These are phyloP conservation scores for Phalaenopsis aphrodite DNA, from an alignment of 106 monocot species.

Conservation along the genomic window DNA sequence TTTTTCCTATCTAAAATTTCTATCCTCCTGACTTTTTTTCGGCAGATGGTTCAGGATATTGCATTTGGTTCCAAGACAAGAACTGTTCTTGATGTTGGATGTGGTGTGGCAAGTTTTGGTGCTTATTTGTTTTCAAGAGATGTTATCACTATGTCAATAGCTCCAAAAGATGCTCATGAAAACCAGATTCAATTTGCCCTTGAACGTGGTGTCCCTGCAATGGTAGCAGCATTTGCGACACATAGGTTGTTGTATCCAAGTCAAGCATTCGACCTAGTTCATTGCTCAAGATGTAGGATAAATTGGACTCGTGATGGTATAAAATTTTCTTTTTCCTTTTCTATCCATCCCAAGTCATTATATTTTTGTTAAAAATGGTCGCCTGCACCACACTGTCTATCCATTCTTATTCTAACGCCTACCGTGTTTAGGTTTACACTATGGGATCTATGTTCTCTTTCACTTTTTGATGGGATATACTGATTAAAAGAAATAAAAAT, in stretches of 20 bases:
- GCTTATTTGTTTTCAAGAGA: slow-evolving; percentile 67
- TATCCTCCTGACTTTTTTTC: no score
- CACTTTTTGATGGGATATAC: no score
- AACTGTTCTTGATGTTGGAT: slow-evolving; percentile 82
- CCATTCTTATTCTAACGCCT: no score
- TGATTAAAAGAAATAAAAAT: no score
- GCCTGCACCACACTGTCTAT: no score
- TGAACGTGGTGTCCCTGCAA: slow-evolving; percentile 91
- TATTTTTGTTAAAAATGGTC: no score
- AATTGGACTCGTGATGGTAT: slow-evolving; percentile 93
- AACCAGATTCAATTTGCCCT: slow-evolving; percentile 98
- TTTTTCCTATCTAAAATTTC: no score
- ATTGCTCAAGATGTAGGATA: slow-evolving; percentile 93
- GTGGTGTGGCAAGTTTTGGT: slow-evolving; percentile 97
- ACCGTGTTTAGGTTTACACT: no score
- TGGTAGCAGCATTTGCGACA: slow-evolving; percentile 90
- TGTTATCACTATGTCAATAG: slow-evolving; percentile 83
- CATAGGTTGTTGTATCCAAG: slow-evolving; percentile 74
- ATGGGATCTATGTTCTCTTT: no score
- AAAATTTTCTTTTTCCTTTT: not conserved
- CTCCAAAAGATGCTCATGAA: slow-evolving; percentile 97
- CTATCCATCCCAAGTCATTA: no score
- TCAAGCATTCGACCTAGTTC: slow-evolving; percentile 89
- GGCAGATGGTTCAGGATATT: slow-evolving; percentile 53
- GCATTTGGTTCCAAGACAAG: slow-evolving; percentile 76